Percentiles rank a stretch among this genome's conserved stretches.
These are phyloP conservation scores for Ambrosia trifida DNA, from an alignment of 129 eudicot species.

Conservation along the genomic window DNA sequence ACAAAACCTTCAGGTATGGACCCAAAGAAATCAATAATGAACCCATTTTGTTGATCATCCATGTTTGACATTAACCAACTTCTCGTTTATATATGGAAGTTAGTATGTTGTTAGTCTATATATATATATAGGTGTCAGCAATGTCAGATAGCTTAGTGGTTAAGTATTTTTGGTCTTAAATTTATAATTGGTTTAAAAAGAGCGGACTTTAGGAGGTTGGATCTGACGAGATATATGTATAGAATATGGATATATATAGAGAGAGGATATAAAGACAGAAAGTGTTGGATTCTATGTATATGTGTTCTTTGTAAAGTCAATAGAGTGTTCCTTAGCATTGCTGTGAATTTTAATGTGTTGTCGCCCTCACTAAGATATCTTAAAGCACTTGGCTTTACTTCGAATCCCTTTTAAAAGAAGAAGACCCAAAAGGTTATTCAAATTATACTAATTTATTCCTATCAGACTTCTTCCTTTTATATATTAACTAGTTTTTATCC, in stretches of 20 bases:
- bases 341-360: slow-evolving; percentile 2
- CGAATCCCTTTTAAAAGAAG: not conserved
- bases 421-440: too few relatives aligned
- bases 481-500: too few relatives aligned
- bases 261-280: slow-evolving; percentile 10
- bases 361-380: slow-evolving; percentile 26
- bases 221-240: slow-evolving; percentile 12
- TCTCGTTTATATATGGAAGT: not conserved
- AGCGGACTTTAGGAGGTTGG: slow-evolving; percentile 29
- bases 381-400: slow-evolving; percentile 9
- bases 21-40: slow-evolving; percentile 27
- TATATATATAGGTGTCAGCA: not conserved
- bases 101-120: too few relatives aligned
- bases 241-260: not conserved
- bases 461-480: too few relatives aligned
- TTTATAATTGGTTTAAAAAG: slow-evolving; percentile 11
- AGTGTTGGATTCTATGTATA: slow-evolving; percentile 2
- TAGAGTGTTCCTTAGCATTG: not conserved
- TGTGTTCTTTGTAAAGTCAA: not conserved
- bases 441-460: too few relatives aligned
- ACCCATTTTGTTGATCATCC: not conserved
- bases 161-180: slow-evolving; percentile 28
- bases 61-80: not conserved
- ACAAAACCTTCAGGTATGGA: slow-evolving; percentile 62
- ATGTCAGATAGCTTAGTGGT: slow-evolving; percentile 40